Base-by-base conservation (phyloP, 176 grass and related monocot genomes). In the Carex kokanica region DNA sequence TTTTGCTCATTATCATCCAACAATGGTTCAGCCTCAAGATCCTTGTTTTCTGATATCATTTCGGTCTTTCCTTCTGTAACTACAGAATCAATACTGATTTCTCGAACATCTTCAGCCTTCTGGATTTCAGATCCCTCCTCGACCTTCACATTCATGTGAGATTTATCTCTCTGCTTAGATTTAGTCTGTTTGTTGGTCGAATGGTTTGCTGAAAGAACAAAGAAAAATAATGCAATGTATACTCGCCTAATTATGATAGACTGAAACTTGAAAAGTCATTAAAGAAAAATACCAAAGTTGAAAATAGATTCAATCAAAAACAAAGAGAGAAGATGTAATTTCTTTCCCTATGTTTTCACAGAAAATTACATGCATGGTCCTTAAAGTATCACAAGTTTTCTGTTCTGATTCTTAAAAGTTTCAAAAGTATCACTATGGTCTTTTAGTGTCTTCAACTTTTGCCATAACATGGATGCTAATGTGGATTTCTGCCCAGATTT, bases 121-220 rank as follows among this genome's bases (percentile, higher is more conserved):
- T 87, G 72, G 21, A 64, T 88, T 83, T 86, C 79, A 55, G 73
- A 77, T 84, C 90, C 84, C 24, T 38, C 80, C 6, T 83, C 18
- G 3, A 77, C 64, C 54, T 93, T 91, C 18, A 45, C 45, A 88
- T 38, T 79, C 3, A 18, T 65, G 52, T 57, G 71, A 57, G 77
- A 68, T 25, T 47, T 84, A 27, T 74, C 63, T 69, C 38, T 83
- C 6, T 81, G 57, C 27, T 87, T 89, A 74, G 62, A 57, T 79
- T 88, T 91, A 74, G 73, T 78, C 38, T 36, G 78, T 75, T 93
- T 83, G 57, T 68, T 83, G 59, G 16, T 67, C 32, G 36, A 61
- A 83, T 81, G 91, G 60, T 77, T 93, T 58, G 82, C 89, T 91
- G 89, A 73, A 90, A 88, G 78, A 38, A 38, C 64, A 23, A 57